A percentile compares a stretch with the other conserved stretches of the same genome.
Conservation (phyloP, 345 rosid species). For the Cardamine chenopodiifolia region DNA sequence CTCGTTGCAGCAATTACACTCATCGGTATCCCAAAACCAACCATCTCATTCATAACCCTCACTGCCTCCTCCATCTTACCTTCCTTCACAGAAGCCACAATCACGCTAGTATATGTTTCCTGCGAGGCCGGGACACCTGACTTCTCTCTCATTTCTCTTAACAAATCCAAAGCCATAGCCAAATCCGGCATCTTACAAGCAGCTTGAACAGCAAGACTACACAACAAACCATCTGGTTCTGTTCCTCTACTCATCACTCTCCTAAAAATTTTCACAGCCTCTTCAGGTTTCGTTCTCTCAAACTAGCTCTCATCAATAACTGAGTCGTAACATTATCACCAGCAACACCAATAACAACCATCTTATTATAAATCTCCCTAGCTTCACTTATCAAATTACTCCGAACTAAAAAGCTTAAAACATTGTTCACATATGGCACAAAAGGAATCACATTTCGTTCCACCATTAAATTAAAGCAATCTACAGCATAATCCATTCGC, state of each 20-base stretch:
- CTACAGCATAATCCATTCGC: slow-evolving; percentile 48
- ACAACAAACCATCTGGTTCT: slow-evolving; percentile 52
- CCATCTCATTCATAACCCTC: slow-evolving; percentile 70
- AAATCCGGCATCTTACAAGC: slow-evolving; percentile 50
- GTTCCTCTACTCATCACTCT: slow-evolving; percentile 57
- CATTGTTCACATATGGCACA: slow-evolving; percentile 36
- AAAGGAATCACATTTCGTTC: slow-evolving; percentile 47
- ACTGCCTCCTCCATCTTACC: slow-evolving; percentile 61
- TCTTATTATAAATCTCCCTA: slow-evolving; percentile 50
- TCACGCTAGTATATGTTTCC: slow-evolving; percentile 51
- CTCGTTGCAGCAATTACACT: slow-evolving; percentile 61
- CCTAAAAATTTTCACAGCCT: slow-evolving; percentile 49
- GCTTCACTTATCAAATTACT: slow-evolving; percentile 47
- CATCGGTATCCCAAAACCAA: slow-evolving; percentile 57
- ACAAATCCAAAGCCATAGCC: slow-evolving; percentile 49
- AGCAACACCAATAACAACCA: slow-evolving; percentile 50
- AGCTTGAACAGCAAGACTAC: slow-evolving; percentile 52
- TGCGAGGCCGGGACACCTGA: slow-evolving; percentile 50
- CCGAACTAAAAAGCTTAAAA: slow-evolving; percentile 50
- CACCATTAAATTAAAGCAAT: slow-evolving; percentile 49
- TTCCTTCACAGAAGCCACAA: slow-evolving; percentile 60
- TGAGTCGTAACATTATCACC: slow-evolving; percentile 54
- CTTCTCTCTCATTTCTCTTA: slow-evolving; percentile 61
- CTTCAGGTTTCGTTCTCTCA: slow-evolving; percentile 55
- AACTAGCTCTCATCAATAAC: slow-evolving; percentile 53